Evolutionary conservation across 306 rosid genomes (phyloP).

Genomic region (Hippophae gyantsensis): DNA sequence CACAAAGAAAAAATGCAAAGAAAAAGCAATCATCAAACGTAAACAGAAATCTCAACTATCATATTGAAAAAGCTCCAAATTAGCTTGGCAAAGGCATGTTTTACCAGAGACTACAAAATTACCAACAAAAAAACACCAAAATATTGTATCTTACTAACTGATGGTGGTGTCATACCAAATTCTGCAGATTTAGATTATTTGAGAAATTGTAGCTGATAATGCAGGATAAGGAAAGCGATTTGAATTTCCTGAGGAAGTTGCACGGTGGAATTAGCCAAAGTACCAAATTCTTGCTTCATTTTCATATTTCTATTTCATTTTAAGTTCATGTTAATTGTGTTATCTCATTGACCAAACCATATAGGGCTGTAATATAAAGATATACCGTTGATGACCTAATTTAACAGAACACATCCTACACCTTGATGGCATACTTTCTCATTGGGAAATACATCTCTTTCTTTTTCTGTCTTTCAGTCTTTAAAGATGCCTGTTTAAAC

Average conservation of each 20-base stretch:
- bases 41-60: too few relatives aligned
- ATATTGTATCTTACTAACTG: slow-evolving; percentile 12
- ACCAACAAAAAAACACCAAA: slow-evolving; percentile 19
- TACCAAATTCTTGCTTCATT: slow-evolving; percentile 22
- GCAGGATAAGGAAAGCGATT: slow-evolving; percentile 59
- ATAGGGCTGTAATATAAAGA: slow-evolving; percentile 10
- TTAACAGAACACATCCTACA: slow-evolving; percentile 28
- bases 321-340: slow-evolving; percentile 1
- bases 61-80: too few relatives aligned
- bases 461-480: slow-evolving; percentile 80
- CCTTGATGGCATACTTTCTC: slow-evolving; percentile 89
- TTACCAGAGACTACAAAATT: neutral
- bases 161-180: slow-evolving; percentile 10
- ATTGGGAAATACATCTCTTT: slow-evolving; percentile 61
- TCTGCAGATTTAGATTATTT: slow-evolving; percentile 60
- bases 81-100: too few relatives aligned
- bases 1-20: too few relatives aligned
- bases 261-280: slow-evolving; percentile 29
- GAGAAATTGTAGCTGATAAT: slow-evolving; percentile 66
- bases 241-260: slow-evolving; percentile 39
- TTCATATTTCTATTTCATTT: slow-evolving; percentile 6
- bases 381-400: slow-evolving; percentile 7
- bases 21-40: too few relatives aligned
- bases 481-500: slow-evolving; percentile 52
- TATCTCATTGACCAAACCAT: slow-evolving; percentile 8